Evolutionary conservation across 176 grass and related monocot genomes (phyloP), one percentile per base, ranked within the genome.

Genomic region (Carex cristatella): DNA sequence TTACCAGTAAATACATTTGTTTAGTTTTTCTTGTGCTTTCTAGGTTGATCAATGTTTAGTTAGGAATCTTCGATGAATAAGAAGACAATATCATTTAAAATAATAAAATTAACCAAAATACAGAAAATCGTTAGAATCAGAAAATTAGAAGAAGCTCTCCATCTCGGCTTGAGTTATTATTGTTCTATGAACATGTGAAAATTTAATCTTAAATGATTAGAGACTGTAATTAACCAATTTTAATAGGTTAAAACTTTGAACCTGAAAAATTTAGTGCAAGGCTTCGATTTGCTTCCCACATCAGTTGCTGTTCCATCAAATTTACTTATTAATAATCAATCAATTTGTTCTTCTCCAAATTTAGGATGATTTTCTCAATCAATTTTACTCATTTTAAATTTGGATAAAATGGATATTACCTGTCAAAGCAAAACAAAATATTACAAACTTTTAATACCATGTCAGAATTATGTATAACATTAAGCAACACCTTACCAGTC

Each of bases 211-310:
- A 89, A 69, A 85, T 91, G 60, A 89, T 78, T 86, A 88, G 46
- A 92, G 67, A 93, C 79, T 86, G 87, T 93, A 92, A 87, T 88
- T 86, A 64, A 63, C 87, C 89, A 87, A 87, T 84, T 92, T 92
- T 54, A 90, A 91, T 94, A 91, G 85, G 86, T 79, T 91, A 86
- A 81, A 88, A 94, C 89, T 94, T 86, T 85, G 42, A 89, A 94
- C 94, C 90, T 97, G 94, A 97, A 97, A 91, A 97, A 92, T 79
- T 97, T 94, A 91, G 89, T 97, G 94, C 92, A 97, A 85, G 90
- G 94, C 92, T 97, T 97, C 89, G 66, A 82, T 92, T 94, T 94
- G 90, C 94, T 94, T 97, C 94, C 94, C 90, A 97, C 79, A 84
- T 92, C 90, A 87, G 56, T 71, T 94, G 91, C 94, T 97, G 94